These are phyloP conservation scores for Panicum hallii DNA, from an alignment of 202 grass and related monocot species.

Conservation along the genomic window DNA sequence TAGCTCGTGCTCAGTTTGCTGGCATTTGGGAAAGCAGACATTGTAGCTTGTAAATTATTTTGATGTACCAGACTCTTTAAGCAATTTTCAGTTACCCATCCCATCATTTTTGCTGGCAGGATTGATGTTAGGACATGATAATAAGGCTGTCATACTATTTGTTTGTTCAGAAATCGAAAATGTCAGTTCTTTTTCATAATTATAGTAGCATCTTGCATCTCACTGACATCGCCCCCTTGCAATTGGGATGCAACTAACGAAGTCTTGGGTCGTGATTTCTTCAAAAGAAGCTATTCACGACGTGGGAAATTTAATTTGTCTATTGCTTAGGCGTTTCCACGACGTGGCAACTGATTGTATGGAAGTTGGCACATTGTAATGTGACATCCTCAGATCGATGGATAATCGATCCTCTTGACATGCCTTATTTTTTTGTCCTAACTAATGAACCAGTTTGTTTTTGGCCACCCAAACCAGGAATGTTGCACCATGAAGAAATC, in stretches of 20 bases:
- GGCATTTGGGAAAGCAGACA: slow-evolving; percentile 34
- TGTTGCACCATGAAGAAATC: too few relatives aligned
- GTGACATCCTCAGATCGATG: neutral
- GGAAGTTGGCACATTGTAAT: neutral
- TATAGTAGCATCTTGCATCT: neutral
- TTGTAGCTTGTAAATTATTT: slow-evolving; percentile 68
- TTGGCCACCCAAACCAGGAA: too few relatives aligned
- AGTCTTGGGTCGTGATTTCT: neutral
- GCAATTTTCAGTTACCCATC: slow-evolving; percentile 28
- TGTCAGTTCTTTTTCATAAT: neutral
- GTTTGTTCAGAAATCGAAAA: slow-evolving; percentile 17
- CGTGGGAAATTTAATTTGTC: neutral
- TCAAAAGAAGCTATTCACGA: neutral
- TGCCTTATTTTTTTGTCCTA: neutral
- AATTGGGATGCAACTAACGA: neutral
- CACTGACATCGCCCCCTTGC: neutral
- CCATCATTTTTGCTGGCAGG: slow-evolving; percentile 41
- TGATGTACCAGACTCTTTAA: slow-evolving; percentile 28
- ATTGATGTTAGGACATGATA: slow-evolving; percentile 47
- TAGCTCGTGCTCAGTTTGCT: slow-evolving; percentile 22
- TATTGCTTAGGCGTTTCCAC: neutral
- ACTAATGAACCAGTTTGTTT: too few relatives aligned
- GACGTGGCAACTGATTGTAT: neutral
- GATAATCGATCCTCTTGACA: neutral
- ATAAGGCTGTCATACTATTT: slow-evolving; percentile 42